These are phyloP conservation scores for Stephania cephalantha DNA, from an alignment of 164 flowering plant genomes.

Conservation along the genomic window DNA sequence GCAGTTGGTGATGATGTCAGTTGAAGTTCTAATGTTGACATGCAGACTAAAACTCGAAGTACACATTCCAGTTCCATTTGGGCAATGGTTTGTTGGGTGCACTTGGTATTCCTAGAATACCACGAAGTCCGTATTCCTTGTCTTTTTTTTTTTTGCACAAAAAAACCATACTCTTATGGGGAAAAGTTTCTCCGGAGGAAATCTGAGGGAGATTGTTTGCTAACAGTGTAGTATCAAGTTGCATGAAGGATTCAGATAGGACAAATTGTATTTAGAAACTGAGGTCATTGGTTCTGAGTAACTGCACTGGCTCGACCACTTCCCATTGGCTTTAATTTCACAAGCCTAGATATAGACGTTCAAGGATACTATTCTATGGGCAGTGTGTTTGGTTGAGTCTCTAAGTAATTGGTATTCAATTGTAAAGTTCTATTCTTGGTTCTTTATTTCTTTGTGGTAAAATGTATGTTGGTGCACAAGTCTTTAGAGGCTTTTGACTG, in stretches of 20 bases:
- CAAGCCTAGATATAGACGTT: not conserved
- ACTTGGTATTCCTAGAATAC: too few species aligned
- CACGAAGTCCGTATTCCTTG: too few species aligned
- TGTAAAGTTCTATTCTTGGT: not conserved
- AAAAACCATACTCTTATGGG: not conserved
- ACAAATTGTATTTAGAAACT: not conserved
- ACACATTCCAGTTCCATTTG: too few species aligned
- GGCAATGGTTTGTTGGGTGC: too few species aligned
- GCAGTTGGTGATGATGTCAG: too few species aligned
- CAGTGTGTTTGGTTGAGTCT: not conserved
- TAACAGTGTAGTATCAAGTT: not conserved
- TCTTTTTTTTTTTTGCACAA: too few species aligned
- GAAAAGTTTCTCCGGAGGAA: not conserved
- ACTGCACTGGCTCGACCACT: not conserved
- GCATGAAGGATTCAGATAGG: not conserved
- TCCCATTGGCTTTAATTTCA: not conserved
- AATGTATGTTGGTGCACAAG: not conserved
- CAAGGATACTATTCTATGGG: not conserved
- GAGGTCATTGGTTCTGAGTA: not conserved
- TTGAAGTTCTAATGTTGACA: too few species aligned
- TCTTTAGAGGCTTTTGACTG: not conserved
- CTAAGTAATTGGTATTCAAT: not conserved
- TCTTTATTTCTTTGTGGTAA: not conserved
- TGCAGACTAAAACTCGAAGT: too few species aligned
- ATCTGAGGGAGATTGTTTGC: not conserved